phyloP scores from a whole-genome alignment of 1,284 basidiomycete genomes.

The Ganoderma lucidum region DNA sequence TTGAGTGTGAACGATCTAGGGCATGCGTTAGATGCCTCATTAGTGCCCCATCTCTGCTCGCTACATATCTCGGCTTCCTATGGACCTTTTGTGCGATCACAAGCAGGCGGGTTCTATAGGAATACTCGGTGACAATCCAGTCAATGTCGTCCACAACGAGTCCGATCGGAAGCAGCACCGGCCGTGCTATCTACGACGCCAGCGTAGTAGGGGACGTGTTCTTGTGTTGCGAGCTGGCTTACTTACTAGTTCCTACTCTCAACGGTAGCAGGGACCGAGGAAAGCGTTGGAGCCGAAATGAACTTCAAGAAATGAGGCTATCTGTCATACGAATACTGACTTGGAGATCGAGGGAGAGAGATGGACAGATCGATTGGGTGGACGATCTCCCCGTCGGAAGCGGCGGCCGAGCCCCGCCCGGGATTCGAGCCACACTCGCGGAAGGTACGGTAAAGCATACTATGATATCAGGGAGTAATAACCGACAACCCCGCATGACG shows the following conservation, averaged over 20 bases:
- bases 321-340: conserved; percentile 21
- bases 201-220: not conserved
- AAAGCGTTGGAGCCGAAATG: conserved; percentile 26
- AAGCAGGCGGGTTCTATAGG: not conserved
- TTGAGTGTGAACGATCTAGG: not conserved
- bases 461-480: not conserved
- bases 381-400: conserved; percentile 20
- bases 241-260: not conserved
- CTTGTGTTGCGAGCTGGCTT: not conserved
- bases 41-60: conserved; percentile 1
- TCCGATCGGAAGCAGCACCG: not conserved
- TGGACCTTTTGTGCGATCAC: not conserved
- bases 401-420: conserved; percentile 1
- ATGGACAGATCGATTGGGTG: conserved; percentile 21
- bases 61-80: not conserved
- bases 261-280: conserved; percentile 4
- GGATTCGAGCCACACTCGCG: not conserved
- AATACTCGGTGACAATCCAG: not conserved
- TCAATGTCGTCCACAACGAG: not conserved
- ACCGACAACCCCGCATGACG: conserved; percentile 23
- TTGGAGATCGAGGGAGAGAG: conserved; percentile 20
- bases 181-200: not conserved
- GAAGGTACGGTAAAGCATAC: not conserved
- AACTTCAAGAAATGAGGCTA: conserved; percentile 31
- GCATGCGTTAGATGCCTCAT: not conserved